phyloP scores from a whole-genome alignment of 2,329 filamentous ascomycete genomes.

The Colletotrichum eleusines region DNA sequence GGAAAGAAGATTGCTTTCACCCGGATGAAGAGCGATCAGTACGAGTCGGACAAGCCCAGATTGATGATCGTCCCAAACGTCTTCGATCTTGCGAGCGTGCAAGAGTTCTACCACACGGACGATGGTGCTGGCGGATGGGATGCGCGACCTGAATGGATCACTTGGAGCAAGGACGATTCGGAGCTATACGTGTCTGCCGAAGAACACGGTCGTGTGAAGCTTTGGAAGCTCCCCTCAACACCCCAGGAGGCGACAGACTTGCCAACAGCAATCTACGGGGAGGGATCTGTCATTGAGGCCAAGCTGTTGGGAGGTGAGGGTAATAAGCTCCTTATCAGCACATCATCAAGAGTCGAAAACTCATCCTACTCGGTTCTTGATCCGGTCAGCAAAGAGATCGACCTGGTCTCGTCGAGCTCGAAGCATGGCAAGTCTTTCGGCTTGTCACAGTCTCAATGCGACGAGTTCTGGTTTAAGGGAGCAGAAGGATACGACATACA shows the following conservation, averaged over 20 bases:
- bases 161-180: constrained; percentile 70
- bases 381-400: constrained; percentile 52
- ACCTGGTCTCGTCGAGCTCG: constrained; percentile 72
- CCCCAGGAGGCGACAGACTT: constrained; percentile 61
- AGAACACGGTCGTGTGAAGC: constrained; percentile 70
- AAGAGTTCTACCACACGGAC: constrained; percentile 71
- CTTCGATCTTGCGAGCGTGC: constrained; percentile 65
- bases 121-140: constrained; percentile 76
- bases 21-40: constrained; percentile 80
- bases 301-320: constrained; percentile 62
- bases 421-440: constrained; percentile 76
- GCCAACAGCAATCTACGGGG: constrained; percentile 62
- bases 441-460: constrained; percentile 71
- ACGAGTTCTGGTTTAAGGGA: constrained; percentile 76
- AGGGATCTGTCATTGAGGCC: constrained; percentile 68
- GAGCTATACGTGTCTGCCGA: constrained; percentile 81
- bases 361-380: constrained; percentile 75
- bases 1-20: constrained; percentile 80
- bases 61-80: constrained; percentile 75
- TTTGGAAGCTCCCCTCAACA: constrained; percentile 72
- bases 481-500: constrained; percentile 75
- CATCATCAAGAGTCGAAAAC: constrained; percentile 78
- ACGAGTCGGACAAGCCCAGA: constrained; percentile 84
- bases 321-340: constrained; percentile 70
- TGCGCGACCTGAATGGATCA: constrained; percentile 65